A percentile compares a stretch with the other conserved stretches of the same genome.
Evolutionary conservation across 495 filamentous ascomycete genomes (phyloP).

Genomic region (Parathielavia hyrcaniae): DNA sequence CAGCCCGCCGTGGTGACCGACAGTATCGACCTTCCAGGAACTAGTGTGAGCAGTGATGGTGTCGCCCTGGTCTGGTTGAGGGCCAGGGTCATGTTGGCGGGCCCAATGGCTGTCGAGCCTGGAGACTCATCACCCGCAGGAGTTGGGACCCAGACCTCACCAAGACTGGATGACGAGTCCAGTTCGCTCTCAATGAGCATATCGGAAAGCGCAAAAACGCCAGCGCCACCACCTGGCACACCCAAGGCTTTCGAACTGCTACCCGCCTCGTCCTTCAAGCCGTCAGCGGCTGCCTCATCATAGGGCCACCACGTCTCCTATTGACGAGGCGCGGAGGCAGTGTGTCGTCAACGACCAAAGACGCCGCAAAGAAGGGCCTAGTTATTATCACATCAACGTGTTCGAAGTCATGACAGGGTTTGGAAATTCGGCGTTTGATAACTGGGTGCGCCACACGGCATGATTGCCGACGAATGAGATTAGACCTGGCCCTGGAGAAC

Average conservation of each 20-base stretch:
- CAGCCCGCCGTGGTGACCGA: constrained; percentile 12
- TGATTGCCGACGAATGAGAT: no score
- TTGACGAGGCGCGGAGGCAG: not conserved
- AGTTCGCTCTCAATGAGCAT: not conserved
- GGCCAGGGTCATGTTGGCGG: constrained; percentile 11
- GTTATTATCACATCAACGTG: no score
- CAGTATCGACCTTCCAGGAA: not conserved
- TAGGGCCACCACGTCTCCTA: not conserved
- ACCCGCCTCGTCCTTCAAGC: not conserved
- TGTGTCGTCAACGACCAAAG: not conserved
- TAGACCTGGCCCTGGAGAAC: no score
- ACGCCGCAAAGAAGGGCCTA: no score
- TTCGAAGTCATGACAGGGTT: no score
- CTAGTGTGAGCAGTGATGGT: not conserved
- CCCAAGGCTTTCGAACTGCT: not conserved
- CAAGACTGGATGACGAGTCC: not conserved
- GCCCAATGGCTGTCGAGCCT: not conserved
- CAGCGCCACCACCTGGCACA: not conserved
- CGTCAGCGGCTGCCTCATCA: not conserved
- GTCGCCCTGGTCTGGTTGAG: constrained; percentile 4
- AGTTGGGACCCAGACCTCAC: not conserved
- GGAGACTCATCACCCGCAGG: not conserved
- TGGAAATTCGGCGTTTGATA: no score
- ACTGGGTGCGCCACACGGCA: no score
- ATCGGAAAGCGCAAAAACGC: not conserved